Conservation (phyloP, 805 yeast species). For the Saccharomycopsis fermentans region DNA sequence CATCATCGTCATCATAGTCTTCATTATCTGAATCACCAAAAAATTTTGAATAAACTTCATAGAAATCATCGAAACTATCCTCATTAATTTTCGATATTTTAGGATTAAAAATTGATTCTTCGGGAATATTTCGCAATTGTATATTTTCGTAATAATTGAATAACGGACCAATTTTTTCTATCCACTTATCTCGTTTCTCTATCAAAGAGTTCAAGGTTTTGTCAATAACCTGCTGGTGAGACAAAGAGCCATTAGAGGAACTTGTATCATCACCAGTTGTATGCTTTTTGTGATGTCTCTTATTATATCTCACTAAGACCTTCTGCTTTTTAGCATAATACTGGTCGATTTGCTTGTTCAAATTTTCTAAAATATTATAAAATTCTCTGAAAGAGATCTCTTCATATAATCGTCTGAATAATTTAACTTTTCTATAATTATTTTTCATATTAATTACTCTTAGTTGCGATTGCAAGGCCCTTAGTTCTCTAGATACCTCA, state of each 20-base stretch:
- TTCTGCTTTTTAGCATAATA: conserved; percentile 77
- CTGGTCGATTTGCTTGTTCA: conserved; percentile 95
- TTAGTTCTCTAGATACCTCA: conserved; percentile 77
- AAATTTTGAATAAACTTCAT: conserved; percentile 15
- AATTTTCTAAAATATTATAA: conserved; percentile 77
- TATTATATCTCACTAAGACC: conserved; percentile 58
- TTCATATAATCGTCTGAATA: conserved; percentile 70
- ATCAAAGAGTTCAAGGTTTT: conserved; percentile 68
- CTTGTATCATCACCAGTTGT: conserved; percentile 20
- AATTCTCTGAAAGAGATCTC: conserved; percentile 95
- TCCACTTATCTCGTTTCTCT: conserved; percentile 86
- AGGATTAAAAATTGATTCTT: conserved; percentile 42
- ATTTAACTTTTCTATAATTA: conserved; percentile 49
- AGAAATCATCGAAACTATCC: conserved; percentile 17
- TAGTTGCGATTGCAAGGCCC: conserved; percentile 61
- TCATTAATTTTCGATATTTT: conserved; percentile 16
- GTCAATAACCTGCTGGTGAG: conserved; percentile 60
- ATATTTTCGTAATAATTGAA: conserved; percentile 55
- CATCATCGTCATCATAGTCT: conserved; percentile 26
- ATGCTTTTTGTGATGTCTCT: conserved; percentile 34
- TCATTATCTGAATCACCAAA: conserved; percentile 25
- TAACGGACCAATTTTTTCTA: conserved; percentile 77
- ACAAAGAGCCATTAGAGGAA: conserved; percentile 24
- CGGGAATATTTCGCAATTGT: conserved; percentile 58
- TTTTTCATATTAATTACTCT: conserved; percentile 52